Conservation (phyloP, 805 yeast genomes). For the Yarrowia yakushimensis region DNA sequence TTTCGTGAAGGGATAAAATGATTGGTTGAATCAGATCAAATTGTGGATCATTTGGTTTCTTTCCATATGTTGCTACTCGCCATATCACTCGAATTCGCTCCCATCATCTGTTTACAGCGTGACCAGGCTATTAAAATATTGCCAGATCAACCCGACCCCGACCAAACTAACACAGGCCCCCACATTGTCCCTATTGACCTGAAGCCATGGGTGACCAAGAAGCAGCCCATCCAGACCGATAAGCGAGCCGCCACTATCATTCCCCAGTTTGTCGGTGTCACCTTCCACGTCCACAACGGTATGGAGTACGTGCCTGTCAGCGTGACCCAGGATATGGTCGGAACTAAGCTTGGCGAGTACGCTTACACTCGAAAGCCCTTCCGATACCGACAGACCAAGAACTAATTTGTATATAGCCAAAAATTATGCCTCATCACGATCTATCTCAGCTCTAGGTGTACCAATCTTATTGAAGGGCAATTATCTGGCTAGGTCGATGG, state of each 20-base stretch:
- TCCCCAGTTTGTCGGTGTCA: slow-evolving; percentile 93
- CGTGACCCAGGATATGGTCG: slow-evolving; percentile 94
- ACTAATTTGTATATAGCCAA: slow-evolving; percentile 24
- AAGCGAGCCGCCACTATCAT: slow-evolving; percentile 92
- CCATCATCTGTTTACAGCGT: too few species aligned
- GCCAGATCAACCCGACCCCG: background rate
- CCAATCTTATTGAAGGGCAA: too few species aligned
- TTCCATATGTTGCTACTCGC: background rate
- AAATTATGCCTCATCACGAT: background rate
- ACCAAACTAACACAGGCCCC: slow-evolving; percentile 54
- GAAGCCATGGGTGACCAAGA: slow-evolving; percentile 72
- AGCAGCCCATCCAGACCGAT: slow-evolving; percentile 89
- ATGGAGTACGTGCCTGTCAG: slow-evolving; percentile 86
- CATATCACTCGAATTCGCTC: too few species aligned
- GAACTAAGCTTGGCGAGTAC: slow-evolving; percentile 90
- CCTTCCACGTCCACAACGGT: slow-evolving; percentile 94
- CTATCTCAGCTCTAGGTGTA: too few species aligned
- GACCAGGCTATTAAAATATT: background rate
- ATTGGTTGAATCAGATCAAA: background rate
- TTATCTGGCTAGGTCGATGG: too few species aligned
- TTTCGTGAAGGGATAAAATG: background rate
- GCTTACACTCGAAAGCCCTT: slow-evolving; percentile 90
- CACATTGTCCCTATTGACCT: slow-evolving; percentile 93
- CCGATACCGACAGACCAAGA: slow-evolving; percentile 45
- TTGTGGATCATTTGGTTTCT: background rate